These are phyloP conservation scores for Allomyces javanicus DNA, from an alignment of 192 early-diverging fungal species.

Conservation along the genomic window DNA sequence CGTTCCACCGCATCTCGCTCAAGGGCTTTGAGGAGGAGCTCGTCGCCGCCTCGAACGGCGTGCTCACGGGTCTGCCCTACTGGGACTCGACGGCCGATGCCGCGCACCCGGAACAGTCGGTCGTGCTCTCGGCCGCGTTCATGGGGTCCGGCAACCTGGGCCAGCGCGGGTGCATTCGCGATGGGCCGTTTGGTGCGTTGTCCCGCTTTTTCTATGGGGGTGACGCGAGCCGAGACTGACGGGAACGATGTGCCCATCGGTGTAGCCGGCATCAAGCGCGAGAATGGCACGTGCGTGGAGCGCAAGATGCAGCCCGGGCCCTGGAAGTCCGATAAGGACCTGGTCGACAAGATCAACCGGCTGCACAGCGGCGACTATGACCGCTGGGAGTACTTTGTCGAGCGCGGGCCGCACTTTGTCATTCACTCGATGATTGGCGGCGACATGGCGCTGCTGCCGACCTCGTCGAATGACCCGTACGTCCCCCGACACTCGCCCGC, in stretches of 20 bases:
- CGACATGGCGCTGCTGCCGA: constrained; percentile 9
- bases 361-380: neutral
- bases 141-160: neutral
- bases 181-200: neutral
- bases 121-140: neutral
- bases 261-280: neutral
- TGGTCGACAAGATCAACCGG: neutral
- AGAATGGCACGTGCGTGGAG: neutral
- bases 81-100: neutral
- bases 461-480: constrained; percentile 15
- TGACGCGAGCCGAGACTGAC: too few relatives aligned
- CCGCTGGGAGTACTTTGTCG: neutral
- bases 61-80: neutral
- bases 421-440: constrained; percentile 10
- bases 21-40: neutral
- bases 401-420: constrained; percentile 11
- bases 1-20: neutral
- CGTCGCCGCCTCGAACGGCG: neutral
- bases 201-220: too few relatives aligned
- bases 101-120: neutral
- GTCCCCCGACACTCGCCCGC: too few relatives aligned
- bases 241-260: too few relatives aligned
- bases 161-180: neutral
- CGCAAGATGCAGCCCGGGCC: neutral
- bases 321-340: neutral